phyloP scores from a whole-genome alignment of 331 rosid genomes.

The Acacia pycnantha region DNA sequence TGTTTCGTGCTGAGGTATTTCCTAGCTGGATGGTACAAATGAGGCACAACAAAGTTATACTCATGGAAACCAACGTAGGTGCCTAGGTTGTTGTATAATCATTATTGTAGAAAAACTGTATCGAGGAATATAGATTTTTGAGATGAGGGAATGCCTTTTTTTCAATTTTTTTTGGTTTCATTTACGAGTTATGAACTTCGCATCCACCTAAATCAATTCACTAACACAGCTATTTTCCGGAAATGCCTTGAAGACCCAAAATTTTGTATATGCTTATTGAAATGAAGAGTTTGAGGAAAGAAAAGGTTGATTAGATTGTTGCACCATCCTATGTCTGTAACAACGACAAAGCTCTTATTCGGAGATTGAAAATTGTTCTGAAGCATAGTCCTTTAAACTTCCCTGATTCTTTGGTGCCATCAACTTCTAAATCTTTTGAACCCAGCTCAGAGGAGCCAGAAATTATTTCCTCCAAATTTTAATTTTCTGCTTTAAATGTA shows the following conservation, averaged over 20 bases:
- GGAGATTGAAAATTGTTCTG: neutral
- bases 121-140: slow-evolving; percentile 28
- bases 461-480: too few relatives aligned
- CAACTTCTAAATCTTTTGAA: neutral
- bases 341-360: neutral
- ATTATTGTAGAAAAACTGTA: slow-evolving; percentile 39
- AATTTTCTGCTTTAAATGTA: neutral
- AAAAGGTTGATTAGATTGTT: neutral
- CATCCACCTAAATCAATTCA: slow-evolving; percentile 3
- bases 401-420: neutral
- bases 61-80: neutral
- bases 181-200: neutral
- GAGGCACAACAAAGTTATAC: slow-evolving; percentile 32
- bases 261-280: neutral
- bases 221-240: neutral
- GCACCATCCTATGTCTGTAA: neutral
- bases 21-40: slow-evolving; percentile 97
- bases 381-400: neutral
- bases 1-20: slow-evolving; percentile 82
- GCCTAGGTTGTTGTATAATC: slow-evolving; percentile 38
- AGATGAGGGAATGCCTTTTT: neutral
- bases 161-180: neutral
- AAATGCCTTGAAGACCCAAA: neutral
- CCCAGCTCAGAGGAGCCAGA: neutral
- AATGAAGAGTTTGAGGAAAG: neutral